Percentiles rank a stretch among this genome's conserved stretches.
phyloP scores from a whole-genome alignment of 176 grass and related monocot genomes.

The Neostapfia colusana region DNA sequence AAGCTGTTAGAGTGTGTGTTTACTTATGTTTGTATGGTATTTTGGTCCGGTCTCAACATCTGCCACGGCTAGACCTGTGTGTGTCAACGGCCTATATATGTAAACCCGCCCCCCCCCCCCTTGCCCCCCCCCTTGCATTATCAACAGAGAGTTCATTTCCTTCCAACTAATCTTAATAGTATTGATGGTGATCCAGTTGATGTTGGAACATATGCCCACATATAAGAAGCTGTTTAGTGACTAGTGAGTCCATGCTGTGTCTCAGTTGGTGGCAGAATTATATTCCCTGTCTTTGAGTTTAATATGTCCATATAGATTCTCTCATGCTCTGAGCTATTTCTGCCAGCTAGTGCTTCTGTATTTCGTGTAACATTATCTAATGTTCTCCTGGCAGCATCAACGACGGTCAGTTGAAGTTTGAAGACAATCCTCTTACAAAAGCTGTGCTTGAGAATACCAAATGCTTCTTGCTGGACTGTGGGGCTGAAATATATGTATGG shows the following conservation, averaged over 20 bases:
- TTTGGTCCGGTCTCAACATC: too few species aligned
- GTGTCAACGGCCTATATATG: too few species aligned
- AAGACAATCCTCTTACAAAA: slow-evolving; percentile 77
- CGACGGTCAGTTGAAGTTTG: slow-evolving; percentile 74
- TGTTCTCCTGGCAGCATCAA: slow-evolving; percentile 71
- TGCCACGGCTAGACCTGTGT: too few species aligned
- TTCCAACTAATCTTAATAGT: too few species aligned
- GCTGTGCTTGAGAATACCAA: slow-evolving; percentile 79
- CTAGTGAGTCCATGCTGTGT: neutral
- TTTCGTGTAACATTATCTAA: slow-evolving; percentile 21
- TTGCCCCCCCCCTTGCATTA: too few species aligned
- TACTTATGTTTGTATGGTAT: too few species aligned
- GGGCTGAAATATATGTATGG: slow-evolving; percentile 92
- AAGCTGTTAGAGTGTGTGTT: too few species aligned
- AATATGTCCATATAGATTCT: neutral
- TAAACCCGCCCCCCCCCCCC: too few species aligned
- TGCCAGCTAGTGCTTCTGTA: neutral
- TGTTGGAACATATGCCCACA: neutral
- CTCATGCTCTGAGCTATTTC: neutral
- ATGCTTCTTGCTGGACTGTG: slow-evolving; percentile 89
- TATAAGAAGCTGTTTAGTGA: neutral
- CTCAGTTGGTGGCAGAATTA: neutral
- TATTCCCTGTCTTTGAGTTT: neutral
- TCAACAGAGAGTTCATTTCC: too few species aligned
- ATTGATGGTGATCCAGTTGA: neutral